Evolutionary conservation across 2,329 filamentous ascomycete species (phyloP).

Genomic region (Exophiala mesophila): DNA sequence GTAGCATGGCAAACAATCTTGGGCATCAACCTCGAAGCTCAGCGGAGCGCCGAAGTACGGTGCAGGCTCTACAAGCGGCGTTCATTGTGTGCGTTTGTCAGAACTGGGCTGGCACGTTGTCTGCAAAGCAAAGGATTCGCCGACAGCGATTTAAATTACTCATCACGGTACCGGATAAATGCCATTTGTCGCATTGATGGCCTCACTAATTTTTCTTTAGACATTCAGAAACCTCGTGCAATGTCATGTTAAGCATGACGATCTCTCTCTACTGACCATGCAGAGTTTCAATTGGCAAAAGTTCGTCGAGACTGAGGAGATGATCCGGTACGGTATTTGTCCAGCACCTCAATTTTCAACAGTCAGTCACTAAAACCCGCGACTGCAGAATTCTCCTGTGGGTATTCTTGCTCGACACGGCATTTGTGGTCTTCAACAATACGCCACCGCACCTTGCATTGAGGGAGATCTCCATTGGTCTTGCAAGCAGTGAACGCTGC

Average conservation of each 20-base stretch:
- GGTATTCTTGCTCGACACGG: slow-evolving; percentile 4
- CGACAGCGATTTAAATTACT: slow-evolving; percentile 25
- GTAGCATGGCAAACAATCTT: not conserved
- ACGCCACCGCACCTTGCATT: not conserved
- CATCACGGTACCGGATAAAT: slow-evolving; percentile 35
- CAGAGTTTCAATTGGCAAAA: slow-evolving; percentile 3
- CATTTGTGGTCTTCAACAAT: slow-evolving; percentile 4
- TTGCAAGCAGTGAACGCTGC: not conserved
- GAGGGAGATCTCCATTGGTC: not conserved
- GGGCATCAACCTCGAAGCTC: not conserved
- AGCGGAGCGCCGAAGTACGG: slow-evolving; percentile 2
- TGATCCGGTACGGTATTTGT: slow-evolving; percentile 5
- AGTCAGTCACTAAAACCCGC: not conserved
- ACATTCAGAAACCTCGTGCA: slow-evolving; percentile 6
- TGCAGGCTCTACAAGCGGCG: slow-evolving; percentile 7
- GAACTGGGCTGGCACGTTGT: not conserved
- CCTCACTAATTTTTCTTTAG: slow-evolving; percentile 1
- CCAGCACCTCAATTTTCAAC: not conserved
- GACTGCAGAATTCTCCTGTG: slow-evolving; percentile 6
- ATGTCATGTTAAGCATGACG: not conserved
- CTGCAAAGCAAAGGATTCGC: not conserved
- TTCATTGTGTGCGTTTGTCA: slow-evolving; percentile 9
- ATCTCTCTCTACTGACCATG: not conserved
- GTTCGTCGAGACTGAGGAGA: slow-evolving; percentile 7
- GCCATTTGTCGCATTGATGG: not conserved